Percentiles rank a stretch among this genome's conserved stretches.
Evolutionary conservation across 164 flowering plant genomes (phyloP).

Genomic region (Cinnamomum chago): DNA sequence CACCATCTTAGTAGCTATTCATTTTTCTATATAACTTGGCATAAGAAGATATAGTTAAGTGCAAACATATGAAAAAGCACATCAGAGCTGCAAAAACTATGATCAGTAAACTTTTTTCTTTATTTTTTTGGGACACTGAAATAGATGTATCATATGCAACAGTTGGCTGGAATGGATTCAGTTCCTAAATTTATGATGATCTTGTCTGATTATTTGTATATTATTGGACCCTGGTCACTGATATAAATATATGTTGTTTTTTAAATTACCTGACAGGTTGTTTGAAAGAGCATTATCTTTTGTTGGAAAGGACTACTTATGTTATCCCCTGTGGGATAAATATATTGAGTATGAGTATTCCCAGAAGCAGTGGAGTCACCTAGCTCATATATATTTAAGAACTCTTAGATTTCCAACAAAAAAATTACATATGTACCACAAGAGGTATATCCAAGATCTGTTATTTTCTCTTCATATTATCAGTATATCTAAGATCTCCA

Average conservation of each 20-base stretch:
- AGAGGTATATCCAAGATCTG: conserved; percentile 41
- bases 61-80: neutral
- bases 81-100: neutral
- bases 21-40: neutral
- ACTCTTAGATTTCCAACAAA: conserved; percentile 70
- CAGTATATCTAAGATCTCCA: neutral
- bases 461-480: neutral
- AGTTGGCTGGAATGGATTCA: neutral
- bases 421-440: conserved; percentile 60
- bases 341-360: conserved; percentile 72
- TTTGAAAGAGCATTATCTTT: conserved; percentile 67
- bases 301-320: conserved; percentile 80
- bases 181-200: neutral
- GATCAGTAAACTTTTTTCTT: neutral
- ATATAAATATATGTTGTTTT: neutral
- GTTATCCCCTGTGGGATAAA: conserved; percentile 81
- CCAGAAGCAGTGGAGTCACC: conserved; percentile 71
- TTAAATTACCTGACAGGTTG: conserved; percentile 44
- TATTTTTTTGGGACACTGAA: neutral
- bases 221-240: neutral
- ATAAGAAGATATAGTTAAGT: neutral
- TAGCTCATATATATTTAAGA: conserved; percentile 60
- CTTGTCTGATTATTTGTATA: neutral
- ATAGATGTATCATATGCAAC: neutral
- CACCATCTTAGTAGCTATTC: no score